Base-by-base conservation (phyloP, 352 stramenopile species). In the Pythium dissimile region DNA sequence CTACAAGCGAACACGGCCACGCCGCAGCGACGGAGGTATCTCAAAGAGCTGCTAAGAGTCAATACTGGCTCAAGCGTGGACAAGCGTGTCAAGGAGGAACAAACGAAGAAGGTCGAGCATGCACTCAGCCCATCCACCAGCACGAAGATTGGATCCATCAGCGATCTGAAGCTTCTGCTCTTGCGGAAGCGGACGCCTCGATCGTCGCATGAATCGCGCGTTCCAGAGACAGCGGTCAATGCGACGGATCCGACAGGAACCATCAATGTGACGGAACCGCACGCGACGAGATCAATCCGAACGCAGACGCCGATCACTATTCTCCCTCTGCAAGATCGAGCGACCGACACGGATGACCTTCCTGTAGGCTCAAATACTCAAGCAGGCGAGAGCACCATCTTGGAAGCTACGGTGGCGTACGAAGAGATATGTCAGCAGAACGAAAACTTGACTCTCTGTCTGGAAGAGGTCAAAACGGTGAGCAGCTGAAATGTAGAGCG, bases 101-200 rank as follows among this genome's bases (percentile, higher is more conserved):
- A 45, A 18, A 45, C 11, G 15, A 18, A 49, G 18, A 54, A 23
- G 16, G 18, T 23, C 16, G 21, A 49, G 7, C 10, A 26, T 27
- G 8, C 56, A 2, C 32, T 58, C 11, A 64, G 56, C 16, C 47
- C 55, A 16, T 26, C 55, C 16, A 35, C 8, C n/a, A 23, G 26
- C 2, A 42, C 45, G 5, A 63, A 43, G n/a, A 56, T 51, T 27
- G 56, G 47, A 1, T 58, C 58, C 26, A 58, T 64, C 30, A 52
- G 18, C 24, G 56, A 64, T 7, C 37, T 64, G 39, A 64, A 64
- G 20, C 27, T 24, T 4, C 57, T 42, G 56, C 27, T 64, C 16
- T 28, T 39, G 32, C 38, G 41, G 47, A 52, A 42, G 12, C 38
- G 47, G 28, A 54, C 56, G 2, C 45, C 45, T 21, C 35, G 55